Percentiles rank a stretch among this genome's conserved stretches.
Conservation (phyloP, 768 basidiomycete species). For the Russula sp. region DNA sequence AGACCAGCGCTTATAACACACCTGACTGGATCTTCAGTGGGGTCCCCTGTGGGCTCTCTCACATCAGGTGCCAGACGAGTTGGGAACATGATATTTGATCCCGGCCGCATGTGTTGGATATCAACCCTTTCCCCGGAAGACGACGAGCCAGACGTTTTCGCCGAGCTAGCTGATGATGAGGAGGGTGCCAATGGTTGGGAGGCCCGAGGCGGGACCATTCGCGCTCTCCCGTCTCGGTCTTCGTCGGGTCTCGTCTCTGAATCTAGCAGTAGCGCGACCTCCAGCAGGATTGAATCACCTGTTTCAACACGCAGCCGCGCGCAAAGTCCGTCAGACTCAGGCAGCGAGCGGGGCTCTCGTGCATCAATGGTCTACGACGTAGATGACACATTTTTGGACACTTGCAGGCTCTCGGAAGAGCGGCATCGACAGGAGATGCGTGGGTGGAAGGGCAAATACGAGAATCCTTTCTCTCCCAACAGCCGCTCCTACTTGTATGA, state of each 20-base stretch:
- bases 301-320: slow-evolving; percentile 57
- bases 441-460: slow-evolving; percentile 49
- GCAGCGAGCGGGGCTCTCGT: slow-evolving; percentile 72
- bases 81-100: slow-evolving; percentile 98
- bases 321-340: slow-evolving; percentile 65
- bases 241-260: slow-evolving; percentile 21
- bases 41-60: slow-evolving; percentile 69
- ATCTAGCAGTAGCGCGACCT: slow-evolving; percentile 28
- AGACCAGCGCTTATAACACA: slow-evolving; percentile 96
- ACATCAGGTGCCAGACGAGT: slow-evolving; percentile 80
- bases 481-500: slow-evolving; percentile 68
- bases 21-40: slow-evolving; percentile 79
- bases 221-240: slow-evolving; percentile 40
- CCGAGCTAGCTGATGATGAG: slow-evolving; percentile 86
- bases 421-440: slow-evolving; percentile 80
- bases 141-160: slow-evolving; percentile 94
- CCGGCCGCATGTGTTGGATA: slow-evolving; percentile 91
- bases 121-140: slow-evolving; percentile 79
- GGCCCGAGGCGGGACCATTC: slow-evolving; percentile 72
- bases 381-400: slow-evolving; percentile 63
- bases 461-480: slow-evolving; percentile 31
- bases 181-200: slow-evolving; percentile 69
- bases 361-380: slow-evolving; percentile 74
- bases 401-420: slow-evolving; percentile 70
- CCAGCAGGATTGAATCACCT: slow-evolving; percentile 36